A percentile compares a stretch with the other conserved stretches of the same genome.
Evolutionary conservation across 2,329 filamentous ascomycete genomes (phyloP).

Genomic region (Aureobasidium sp.): DNA sequence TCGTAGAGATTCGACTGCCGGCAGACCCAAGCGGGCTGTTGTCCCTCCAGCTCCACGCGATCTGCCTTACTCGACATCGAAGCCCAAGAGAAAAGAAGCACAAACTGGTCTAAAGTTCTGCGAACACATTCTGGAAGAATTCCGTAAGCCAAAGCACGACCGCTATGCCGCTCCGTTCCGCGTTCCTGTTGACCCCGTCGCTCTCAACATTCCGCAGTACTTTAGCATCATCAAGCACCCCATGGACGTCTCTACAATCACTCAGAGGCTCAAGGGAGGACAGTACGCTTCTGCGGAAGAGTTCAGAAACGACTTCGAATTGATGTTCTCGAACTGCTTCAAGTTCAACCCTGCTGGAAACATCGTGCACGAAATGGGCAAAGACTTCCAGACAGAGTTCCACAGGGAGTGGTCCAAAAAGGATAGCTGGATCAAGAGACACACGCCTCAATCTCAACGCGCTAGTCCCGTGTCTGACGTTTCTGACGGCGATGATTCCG

Average conservation of each 20-base stretch:
- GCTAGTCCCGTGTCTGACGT: conserved; percentile 61
- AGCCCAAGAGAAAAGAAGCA: conserved; percentile 85
- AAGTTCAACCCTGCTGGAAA: conserved; percentile 83
- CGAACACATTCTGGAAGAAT: conserved; percentile 69
- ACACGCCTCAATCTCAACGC: conserved; percentile 59
- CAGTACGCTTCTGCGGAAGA: conserved; percentile 78
- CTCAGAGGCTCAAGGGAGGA: conserved; percentile 66
- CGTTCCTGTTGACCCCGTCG: conserved; percentile 83
- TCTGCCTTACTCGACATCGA: conserved; percentile 74
- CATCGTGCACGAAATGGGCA: conserved; percentile 63
- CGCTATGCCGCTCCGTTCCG: conserved; percentile 67
- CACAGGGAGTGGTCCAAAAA: conserved; percentile 70
- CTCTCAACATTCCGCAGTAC: conserved; percentile 87
- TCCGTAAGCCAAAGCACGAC: conserved; percentile 67
- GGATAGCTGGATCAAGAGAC: conserved; percentile 69
- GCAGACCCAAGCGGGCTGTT: conserved; percentile 85
- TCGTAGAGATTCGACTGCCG: conserved; percentile 76
- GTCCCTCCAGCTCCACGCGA: conserved; percentile 87
- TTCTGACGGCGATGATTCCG: conserved; percentile 60
- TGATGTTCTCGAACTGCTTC: conserved; percentile 85
- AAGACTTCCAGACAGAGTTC: conserved; percentile 68
- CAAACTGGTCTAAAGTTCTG: conserved; percentile 87
- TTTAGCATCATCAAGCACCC: conserved; percentile 92
- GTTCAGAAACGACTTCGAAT: conserved; percentile 72
- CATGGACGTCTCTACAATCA: conserved; percentile 87